Evolutionary conservation across 257 asterid species (phyloP), one percentile per base, ranked within the genome.

Genomic region (Rehmannia glutinosa): DNA sequence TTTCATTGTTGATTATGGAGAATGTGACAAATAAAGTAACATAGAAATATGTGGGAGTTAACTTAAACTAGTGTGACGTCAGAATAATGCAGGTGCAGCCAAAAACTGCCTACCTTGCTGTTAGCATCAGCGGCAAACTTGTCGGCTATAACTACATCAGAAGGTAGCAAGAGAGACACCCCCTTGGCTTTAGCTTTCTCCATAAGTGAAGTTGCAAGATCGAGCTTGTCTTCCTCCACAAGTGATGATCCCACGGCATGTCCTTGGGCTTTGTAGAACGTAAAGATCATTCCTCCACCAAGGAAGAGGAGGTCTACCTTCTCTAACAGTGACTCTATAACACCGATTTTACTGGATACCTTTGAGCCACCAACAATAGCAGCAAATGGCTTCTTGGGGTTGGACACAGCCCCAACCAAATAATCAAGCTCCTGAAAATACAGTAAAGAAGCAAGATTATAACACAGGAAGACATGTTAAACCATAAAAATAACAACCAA

Each of bases 231-330:
- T 15, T 21, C 81, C 69, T 81, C 86, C n/a, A 81, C 81, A 10
- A 81, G 86, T 47, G 86, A 81, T 1, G 83, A 77, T 23, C 83
- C 86, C 57, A 81, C 86, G 4, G 77, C 20, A n/a, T 32, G 68
- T 30, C 86, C 86, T 64, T 74, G 77, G 50, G 86, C 86, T 61
- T 77, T 77, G 81, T 74, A 77, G 83, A 81, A 81, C 1, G 86
- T 81, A 60, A 67, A 81, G 74, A 81, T 73, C 83, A 81, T 81
- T 42, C 86, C 86, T 55, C 86, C 86, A 68, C 86, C 86, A 12
- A 81, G 71, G 15, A 77, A 47, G 30, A 81, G 78, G 35, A 77
- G 9, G 42, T 81, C 83, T 1, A 74, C 80, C 81, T 81, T 77
- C 55, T 28, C 76, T 30, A 81, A 41, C 5, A 81, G 81, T 5